Percentiles rank a stretch among this genome's conserved stretches.
phyloP scores from a whole-genome alignment of 2,329 filamentous ascomycete species.

The Magnaporthiopsis incrustans region DNA sequence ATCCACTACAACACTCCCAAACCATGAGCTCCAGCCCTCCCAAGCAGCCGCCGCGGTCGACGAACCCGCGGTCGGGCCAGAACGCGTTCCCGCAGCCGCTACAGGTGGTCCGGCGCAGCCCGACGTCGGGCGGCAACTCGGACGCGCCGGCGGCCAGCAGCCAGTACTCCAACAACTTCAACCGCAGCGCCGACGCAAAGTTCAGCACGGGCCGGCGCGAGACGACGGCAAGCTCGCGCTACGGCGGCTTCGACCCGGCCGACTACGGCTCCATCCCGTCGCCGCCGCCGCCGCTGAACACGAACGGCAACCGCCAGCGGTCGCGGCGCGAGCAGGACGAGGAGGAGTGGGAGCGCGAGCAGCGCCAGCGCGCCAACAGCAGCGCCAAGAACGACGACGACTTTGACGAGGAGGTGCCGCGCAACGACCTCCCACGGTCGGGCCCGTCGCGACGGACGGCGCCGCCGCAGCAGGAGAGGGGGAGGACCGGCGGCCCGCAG shows the following conservation, averaged over 20 bases:
- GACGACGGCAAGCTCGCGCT: constrained; percentile 1
- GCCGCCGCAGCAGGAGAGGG: constrained; percentile 1
- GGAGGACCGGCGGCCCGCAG: constrained; percentile 2
- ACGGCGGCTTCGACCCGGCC: constrained; percentile 6
- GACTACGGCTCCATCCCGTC: constrained; percentile 1
- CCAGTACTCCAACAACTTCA: constrained; percentile 7
- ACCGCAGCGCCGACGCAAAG: constrained; percentile 2
- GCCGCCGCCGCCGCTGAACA: constrained; percentile 2
- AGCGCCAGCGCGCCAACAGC: background rate
- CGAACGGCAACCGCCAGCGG: background rate
- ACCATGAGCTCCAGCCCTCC: background rate
- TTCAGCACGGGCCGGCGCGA: constrained; percentile 1
- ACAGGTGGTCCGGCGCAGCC: background rate
- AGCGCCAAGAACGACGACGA: background rate
- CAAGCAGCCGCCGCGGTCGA: background rate
- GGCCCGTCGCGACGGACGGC: background rate
- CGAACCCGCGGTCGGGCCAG: constrained; percentile 5
- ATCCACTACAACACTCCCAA: background rate
- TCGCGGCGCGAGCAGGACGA: background rate
- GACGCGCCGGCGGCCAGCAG: background rate
- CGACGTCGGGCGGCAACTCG: background rate
- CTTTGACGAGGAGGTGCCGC: constrained; percentile 6
- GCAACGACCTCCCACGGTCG: background rate
- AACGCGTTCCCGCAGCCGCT: constrained; percentile 2
- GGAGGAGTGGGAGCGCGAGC: constrained; percentile 2